These are phyloP conservation scores for Coemansia sp. DNA, from an alignment of 192 early-diverging fungal genomes.

Conservation along the genomic window DNA sequence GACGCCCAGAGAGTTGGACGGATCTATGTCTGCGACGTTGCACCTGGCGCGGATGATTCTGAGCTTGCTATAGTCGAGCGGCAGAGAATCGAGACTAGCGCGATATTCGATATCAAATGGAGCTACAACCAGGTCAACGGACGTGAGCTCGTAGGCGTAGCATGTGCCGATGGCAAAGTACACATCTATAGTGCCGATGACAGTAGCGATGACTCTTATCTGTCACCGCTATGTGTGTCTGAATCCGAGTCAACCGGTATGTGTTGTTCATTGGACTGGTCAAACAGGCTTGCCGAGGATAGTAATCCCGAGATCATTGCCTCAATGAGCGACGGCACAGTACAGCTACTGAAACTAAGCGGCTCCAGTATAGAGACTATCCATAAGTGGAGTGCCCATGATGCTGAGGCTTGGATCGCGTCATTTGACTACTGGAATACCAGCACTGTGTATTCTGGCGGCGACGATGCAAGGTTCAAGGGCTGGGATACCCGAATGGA, in stretches of 20 bases:
- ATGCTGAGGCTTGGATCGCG: conserved; percentile 91
- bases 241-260: conserved; percentile 61
- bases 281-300: conserved; percentile 56
- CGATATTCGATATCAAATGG: conserved; percentile 78
- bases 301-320: conserved; percentile 56
- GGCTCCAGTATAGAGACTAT: conserved; percentile 41
- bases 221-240: conserved; percentile 35
- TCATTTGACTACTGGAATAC: conserved; percentile 86
- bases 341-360: conserved; percentile 60
- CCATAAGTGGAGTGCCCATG: conserved; percentile 78
- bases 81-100: conserved; percentile 63
- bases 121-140: conserved; percentile 58
- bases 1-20: conserved; percentile 65
- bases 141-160: conserved; percentile 62
- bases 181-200: conserved; percentile 56
- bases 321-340: conserved; percentile 78
- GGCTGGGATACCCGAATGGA: conserved; percentile 81
- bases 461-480: conserved; percentile 86
- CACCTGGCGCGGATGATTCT: conserved; percentile 25
- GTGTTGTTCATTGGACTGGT: conserved; percentile 90
- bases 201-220: conserved; percentile 25
- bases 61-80: conserved; percentile 39
- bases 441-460: conserved; percentile 70
- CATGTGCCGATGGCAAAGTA: conserved; percentile 63
- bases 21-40: conserved; percentile 64